Base-by-base conservation (phyloP, 2,329 filamentous ascomycete species). In the Trichophyton benhamiae region DNA sequence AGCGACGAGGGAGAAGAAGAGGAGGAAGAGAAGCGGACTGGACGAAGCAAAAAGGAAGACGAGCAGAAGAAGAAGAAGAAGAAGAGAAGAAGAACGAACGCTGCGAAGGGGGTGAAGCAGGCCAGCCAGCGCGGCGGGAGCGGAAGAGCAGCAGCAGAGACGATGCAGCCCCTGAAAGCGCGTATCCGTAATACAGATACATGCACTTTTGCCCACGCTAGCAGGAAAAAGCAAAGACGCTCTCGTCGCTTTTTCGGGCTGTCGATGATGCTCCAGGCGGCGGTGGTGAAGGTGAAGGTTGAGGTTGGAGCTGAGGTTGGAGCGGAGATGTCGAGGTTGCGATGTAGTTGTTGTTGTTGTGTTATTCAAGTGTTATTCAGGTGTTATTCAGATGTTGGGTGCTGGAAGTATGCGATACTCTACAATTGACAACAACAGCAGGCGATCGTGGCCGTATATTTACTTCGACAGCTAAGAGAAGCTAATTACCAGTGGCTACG, bases 61-160 rank as follows among this genome's bases (percentile, higher is more conserved):
- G 33, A 58, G 53, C 33, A 53, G 25, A 62, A 68, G 61, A 60
- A 63, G 61, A 64, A 65, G 62, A 66, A 67, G 66, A 65, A 65
- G 66, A 67, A 65, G 64, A 65, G 67, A 67, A 66, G 67, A 68
- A 65, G 68, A 66, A 66, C 65, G 66, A 65, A 66, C 66, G 63
- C 46, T 42, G 66, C 66, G 66, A 69, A 66, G 68, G 68, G 64
- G 68, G 64, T 69, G 69, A 72, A 70, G 71, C 69, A 70, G 71
- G 71, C 69, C 67, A 71, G 71, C 73, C 70, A 67, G 69, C 66
- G 66, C 63, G 67, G 69, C 69, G 71, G 70, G 67, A 68, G 66
- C 65, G 58, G 66, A 69, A 70, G 67, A 66, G 60, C 6, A 44
- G 11, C 13, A 27, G 33, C 33, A 44, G 41, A 66, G 61, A 27